Base-by-base conservation (phyloP, 1,284 basidiomycete genomes). In the Veloboletus limbatus region DNA sequence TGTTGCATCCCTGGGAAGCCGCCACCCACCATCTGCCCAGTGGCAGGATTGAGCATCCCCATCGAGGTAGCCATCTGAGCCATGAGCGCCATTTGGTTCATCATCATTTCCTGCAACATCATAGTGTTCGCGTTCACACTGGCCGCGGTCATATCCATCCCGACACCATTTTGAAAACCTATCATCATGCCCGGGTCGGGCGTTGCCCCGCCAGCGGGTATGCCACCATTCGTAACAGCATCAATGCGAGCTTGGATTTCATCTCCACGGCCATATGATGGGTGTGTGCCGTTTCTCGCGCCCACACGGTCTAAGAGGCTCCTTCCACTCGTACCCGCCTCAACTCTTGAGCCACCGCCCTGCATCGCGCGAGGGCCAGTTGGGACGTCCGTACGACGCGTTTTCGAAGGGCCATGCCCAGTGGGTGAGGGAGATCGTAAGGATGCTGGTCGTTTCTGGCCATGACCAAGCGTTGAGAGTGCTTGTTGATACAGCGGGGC, bases 41-140 rank as follows among this genome's bases (percentile, higher is more conserved):
- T 68, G 16, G 70, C 62, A 27, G 78, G 76, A 57, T 77, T 79
- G 55, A 86, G 72, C 63, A 89, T 82, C 17, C 84, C 87, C 75
- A 88, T 81, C 14, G 77, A 78, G 21, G 80, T 75, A 20, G 84
- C 82, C 77, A 89, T 84, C 65, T 89, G 88, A 27, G 84, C 80
- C 86, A 90, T 89, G 55, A 90, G 73, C 34, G 86, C 84, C 85
- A 90, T 88, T 62, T 89, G 85, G 65, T 77, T 86, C 80, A 88
- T 83, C 80, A 90, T 83, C 75, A 90, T 83, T 67, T 90, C 88
- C 66, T 90, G 87, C 48, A 89, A 61, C 70, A 86, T 70, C 54
- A 89, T 57, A 34, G 85, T 83, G 56, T 85, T 88, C 38, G 76
- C 47, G 31, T 53, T 66, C 21, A 52, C 54, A 34, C 54, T 63